Percentiles rank a stretch among this genome's conserved stretches.
Conservation (phyloP, 768 basidiomycete species). For the Agrocybe pediades region DNA sequence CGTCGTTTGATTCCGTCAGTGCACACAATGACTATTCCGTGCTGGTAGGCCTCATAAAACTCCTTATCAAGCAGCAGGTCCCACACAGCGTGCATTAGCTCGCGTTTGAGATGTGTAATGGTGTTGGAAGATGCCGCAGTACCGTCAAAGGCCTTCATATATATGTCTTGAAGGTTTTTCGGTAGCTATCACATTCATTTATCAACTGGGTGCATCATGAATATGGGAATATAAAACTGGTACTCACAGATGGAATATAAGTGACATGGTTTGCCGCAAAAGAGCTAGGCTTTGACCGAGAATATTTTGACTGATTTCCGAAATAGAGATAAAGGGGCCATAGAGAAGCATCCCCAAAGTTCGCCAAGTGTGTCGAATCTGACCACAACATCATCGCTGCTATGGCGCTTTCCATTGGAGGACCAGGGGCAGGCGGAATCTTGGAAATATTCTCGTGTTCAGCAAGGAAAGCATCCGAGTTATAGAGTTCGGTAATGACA, state of each 20-base stretch:
- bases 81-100: constrained; percentile 37
- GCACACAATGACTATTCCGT: constrained; percentile 33
- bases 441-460: constrained; percentile 21
- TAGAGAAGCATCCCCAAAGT: constrained; percentile 35
- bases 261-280: constrained; percentile 33
- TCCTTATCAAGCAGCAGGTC: constrained; percentile 14
- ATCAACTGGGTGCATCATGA: no score
- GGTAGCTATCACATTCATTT: not conserved
- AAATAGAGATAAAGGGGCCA: constrained; percentile 47
- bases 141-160: not conserved
- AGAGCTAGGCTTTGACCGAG: constrained; percentile 25
- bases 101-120: constrained; percentile 28
- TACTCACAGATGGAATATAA: constrained; percentile 38
- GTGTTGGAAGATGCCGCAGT: not conserved
- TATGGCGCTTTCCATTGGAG: constrained; percentile 20
- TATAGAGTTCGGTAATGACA: constrained; percentile 25
- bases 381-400: constrained; percentile 32
- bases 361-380: constrained; percentile 34
- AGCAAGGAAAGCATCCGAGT: constrained; percentile 22
- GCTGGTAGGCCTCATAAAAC: constrained; percentile 21
- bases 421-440: constrained; percentile 16
- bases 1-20: constrained; percentile 29
- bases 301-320: constrained; percentile 43
- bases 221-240: not conserved
- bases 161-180: constrained; percentile 17